Percentiles rank a stretch among this genome's conserved stretches.
Evolutionary conservation across 495 filamentous ascomycete species (phyloP).

Genomic region (Podospora conica): DNA sequence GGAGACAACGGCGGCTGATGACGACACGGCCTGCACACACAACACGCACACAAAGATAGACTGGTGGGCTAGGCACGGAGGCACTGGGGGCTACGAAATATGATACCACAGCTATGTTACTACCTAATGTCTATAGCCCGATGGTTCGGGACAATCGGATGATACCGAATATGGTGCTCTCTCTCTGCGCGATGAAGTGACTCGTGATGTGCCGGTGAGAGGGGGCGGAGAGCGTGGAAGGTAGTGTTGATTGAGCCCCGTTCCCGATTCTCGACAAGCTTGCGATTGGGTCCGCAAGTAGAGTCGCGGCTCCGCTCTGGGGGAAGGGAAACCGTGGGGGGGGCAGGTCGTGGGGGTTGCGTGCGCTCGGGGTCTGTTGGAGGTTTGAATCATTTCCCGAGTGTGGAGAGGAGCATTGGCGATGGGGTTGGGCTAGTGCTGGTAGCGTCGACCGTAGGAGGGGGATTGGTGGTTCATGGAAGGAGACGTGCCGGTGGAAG

Average conservation of each 20-base stretch:
- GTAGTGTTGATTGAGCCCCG: neutral
- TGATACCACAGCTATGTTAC: slow-evolving; percentile 3
- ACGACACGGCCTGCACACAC: neutral
- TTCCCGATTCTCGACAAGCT: neutral
- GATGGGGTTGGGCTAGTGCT: neutral
- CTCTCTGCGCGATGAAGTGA: neutral
- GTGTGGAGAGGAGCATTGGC: neutral
- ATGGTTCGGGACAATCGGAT: neutral
- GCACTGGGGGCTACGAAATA: neutral
- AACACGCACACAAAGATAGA: neutral
- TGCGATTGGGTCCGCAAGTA: neutral
- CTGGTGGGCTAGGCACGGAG: neutral
- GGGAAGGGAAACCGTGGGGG: neutral
- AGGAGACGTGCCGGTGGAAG: neutral
- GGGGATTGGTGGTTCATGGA: neutral
- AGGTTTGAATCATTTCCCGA: neutral
- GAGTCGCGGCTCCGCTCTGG: neutral
- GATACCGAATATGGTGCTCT: neutral
- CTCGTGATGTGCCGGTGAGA: neutral
- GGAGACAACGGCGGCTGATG: neutral
- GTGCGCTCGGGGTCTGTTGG: neutral
- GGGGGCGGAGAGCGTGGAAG: neutral
- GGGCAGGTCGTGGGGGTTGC: neutral
- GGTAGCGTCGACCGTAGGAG: neutral
- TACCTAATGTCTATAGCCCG: slow-evolving; percentile 6